Conservation (phyloP, 2,329 filamentous ascomycete genomes). For the Scopulariopsis brevicaulis region DNA sequence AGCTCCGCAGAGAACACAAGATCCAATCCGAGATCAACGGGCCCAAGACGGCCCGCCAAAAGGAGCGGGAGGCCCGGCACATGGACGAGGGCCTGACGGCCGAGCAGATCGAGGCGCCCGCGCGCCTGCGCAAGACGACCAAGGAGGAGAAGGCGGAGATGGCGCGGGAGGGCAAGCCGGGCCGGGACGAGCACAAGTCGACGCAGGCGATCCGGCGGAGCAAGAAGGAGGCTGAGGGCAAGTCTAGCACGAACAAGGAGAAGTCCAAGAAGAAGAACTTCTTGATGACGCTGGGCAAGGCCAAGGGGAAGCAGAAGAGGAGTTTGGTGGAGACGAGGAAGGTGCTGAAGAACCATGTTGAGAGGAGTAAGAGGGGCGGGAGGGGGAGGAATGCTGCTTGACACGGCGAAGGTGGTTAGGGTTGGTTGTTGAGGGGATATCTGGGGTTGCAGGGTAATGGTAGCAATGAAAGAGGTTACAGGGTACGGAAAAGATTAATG, state of each 20-base stretch:
- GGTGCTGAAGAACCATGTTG: slow-evolving; percentile 69
- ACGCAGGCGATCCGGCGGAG: slow-evolving; percentile 75
- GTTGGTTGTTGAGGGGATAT: background rate
- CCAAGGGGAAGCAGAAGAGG: slow-evolving; percentile 88
- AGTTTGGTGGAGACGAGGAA: slow-evolving; percentile 79
- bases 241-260: slow-evolving; percentile 95
- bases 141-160: slow-evolving; percentile 82
- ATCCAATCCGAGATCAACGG: slow-evolving; percentile 48
- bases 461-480: background rate
- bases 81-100: slow-evolving; percentile 83
- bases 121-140: slow-evolving; percentile 69
- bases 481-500: background rate
- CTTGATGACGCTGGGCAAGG: slow-evolving; percentile 94
- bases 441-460: too few relatives aligned
- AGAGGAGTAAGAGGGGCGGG: slow-evolving; percentile 75
- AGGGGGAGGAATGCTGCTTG: slow-evolving; percentile 56
- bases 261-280: slow-evolving; percentile 98
- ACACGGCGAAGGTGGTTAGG: background rate
- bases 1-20: slow-evolving; percentile 65
- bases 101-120: slow-evolving; percentile 80
- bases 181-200: slow-evolving; percentile 70
- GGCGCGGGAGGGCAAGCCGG: slow-evolving; percentile 71
- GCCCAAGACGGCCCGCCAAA: slow-evolving; percentile 30
- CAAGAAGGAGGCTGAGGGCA: slow-evolving; percentile 80
- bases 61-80: slow-evolving; percentile 47